Base-by-base conservation (phyloP, 2,329 filamentous ascomycete species). In the Ceratocystiopsis brevicomis region DNA sequence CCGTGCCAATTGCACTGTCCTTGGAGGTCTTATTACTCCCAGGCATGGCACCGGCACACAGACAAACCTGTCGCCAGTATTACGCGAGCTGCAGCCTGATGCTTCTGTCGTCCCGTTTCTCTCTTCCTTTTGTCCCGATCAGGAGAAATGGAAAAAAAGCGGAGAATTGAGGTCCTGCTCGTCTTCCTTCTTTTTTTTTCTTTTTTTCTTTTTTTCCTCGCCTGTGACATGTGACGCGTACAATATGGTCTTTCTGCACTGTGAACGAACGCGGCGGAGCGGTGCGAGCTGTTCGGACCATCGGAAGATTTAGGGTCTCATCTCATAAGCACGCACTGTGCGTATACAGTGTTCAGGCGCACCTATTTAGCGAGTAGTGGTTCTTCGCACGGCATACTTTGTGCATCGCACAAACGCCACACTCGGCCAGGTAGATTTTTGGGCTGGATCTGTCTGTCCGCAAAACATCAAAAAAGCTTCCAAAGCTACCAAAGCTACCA, bases 231-330 rank as follows among this genome's bases (percentile, higher is more conserved):
- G 37, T 42, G 40, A 39, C 40, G 39, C n/a, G n/a, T n/a, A 34
- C 25, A 16, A 30, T 9, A 30, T 30, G 16, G 19, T 17, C 6
- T 30, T 25, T n/a, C 17, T 33, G 36, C 40, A 45, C 43, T 44
- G 43, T 44, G 43, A 36, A 21, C 19, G 19, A 21, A 21, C 19
- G 19, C 19, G 19, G 19, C 19, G 19, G 19, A 30, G 25, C 25
- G 37, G 42, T 48, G 39, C 39, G 25, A 44, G 46, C 33, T 37
- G 38, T 33, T 46, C 47, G 47, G 47, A 39, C 47, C 43, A 49
- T 49, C 47, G 47, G 47, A 49, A 45, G 39, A 37, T 42, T 16
- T 34, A 48, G 41, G 46, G 17, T 37, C 25, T 32, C 17, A 14
- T 39, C 38, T 38, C 15, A 16, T 16, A 35, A 14, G 12, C 12